Evolutionary conservation across 257 asterid genomes (phyloP).

Genomic region (Solanum ossicruentum): DNA sequence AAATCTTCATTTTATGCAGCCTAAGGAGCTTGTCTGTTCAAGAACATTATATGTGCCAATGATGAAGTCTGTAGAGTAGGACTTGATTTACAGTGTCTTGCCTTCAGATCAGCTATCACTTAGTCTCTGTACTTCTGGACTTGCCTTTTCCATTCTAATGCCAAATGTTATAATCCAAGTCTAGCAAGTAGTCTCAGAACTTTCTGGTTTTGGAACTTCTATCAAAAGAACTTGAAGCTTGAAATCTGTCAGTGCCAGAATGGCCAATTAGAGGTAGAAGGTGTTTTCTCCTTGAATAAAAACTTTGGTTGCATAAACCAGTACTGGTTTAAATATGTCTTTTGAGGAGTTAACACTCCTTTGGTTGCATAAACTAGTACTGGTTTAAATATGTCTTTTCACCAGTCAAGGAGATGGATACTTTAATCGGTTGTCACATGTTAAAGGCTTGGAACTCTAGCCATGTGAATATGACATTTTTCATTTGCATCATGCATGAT

Average conservation of each 20-base stretch:
- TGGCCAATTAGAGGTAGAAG: neutral
- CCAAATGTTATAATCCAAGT: neutral
- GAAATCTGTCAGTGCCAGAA: neutral
- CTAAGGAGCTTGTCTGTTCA: neutral
- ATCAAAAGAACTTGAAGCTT: neutral
- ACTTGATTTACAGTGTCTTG: neutral
- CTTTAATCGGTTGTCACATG: neutral
- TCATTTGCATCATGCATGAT: neutral
- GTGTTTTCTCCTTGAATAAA: neutral
- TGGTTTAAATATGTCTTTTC: neutral
- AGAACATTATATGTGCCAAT: neutral
- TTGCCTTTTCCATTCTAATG: neutral
- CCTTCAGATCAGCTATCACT: neutral
- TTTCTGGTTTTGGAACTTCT: neutral
- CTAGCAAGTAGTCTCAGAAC: neutral
- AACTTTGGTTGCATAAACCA: neutral
- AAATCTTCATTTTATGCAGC: neutral
- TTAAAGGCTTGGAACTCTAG: neutral
- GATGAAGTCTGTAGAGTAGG: neutral
- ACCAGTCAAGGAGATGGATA: neutral
- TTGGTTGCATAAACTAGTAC: neutral
- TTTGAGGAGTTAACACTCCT: neutral
- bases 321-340: neutral
- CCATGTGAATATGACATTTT: neutral
- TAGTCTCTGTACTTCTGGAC: neutral